Evolutionary conservation across 208 protist genomes (phyloP).

Genomic region (Trypanosoma scelopori): DNA sequence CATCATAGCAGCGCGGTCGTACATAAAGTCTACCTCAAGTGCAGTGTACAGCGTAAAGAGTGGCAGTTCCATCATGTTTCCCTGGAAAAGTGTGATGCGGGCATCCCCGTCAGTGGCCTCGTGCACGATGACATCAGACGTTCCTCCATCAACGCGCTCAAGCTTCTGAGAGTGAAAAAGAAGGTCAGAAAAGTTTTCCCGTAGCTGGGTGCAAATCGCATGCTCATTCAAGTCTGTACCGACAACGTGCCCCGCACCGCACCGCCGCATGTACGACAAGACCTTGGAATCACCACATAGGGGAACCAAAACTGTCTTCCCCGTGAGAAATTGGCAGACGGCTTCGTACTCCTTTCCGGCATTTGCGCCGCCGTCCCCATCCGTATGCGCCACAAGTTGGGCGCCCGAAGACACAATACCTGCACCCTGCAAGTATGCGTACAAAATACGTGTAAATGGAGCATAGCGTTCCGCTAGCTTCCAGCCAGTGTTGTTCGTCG

Average conservation of each 20-base stretch:
- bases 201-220: slow-evolving; percentile 33
- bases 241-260: slow-evolving; percentile 39
- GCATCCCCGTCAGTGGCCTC: slow-evolving; percentile 31
- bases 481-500: slow-evolving; percentile 38
- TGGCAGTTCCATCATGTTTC: slow-evolving; percentile 43
- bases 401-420: slow-evolving; percentile 12
- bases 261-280: slow-evolving; percentile 42
- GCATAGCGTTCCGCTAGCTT: slow-evolving; percentile 28
- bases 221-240: slow-evolving; percentile 38
- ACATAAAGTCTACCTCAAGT: slow-evolving; percentile 48
- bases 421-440: slow-evolving; percentile 23
- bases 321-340: slow-evolving; percentile 34
- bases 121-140: slow-evolving; percentile 17
- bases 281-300: slow-evolving; percentile 57
- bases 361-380: neutral
- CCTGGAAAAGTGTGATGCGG: slow-evolving; percentile 48
- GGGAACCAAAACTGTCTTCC: slow-evolving; percentile 50
- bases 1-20: slow-evolving; percentile 66
- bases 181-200: slow-evolving; percentile 37
- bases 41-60: slow-evolving; percentile 23
- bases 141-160: slow-evolving; percentile 8
- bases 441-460: slow-evolving; percentile 53
- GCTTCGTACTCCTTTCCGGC: slow-evolving; percentile 27
- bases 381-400: neutral
- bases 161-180: slow-evolving; percentile 20